Base-by-base conservation (phyloP, 805 yeast genomes). In the Ogataea pignaliae region DNA sequence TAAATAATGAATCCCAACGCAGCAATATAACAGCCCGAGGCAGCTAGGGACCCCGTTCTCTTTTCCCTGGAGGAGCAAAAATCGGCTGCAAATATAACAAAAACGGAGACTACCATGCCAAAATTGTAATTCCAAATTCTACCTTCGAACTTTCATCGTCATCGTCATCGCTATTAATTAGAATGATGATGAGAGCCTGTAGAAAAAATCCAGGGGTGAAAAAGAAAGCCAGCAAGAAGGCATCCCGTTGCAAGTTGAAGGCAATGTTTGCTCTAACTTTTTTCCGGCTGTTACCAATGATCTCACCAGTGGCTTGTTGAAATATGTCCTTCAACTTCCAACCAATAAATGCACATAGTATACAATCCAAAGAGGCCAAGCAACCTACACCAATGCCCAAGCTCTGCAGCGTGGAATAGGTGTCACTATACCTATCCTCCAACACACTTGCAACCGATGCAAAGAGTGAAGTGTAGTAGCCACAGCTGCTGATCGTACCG, bases 201-300 rank as follows among this genome's bases (percentile, higher is more conserved):
- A 71, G 58, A 3, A 74, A 69, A 56, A 70, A 73, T 1, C 70
- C 75, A 17, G 72, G 58, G 40, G 71, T 66, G 60, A 71, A 72
- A 57, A 71, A 72, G 13, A 56, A 53, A 35, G 59, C 59, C 34
- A 66, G 54, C 10, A 64, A 38, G 9, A 65, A 46, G 26, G 63
- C 53, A 32, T 59, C 46, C 34, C 70, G 50, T 55, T 72, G 75
- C 32, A 70, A 44, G 45, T 71, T 74, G 55, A 69, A 69, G 6
- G 58, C 37, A 15, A 54, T 52, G 47, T 68, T 65, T 55, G 66
- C 59, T n/a, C 56, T 53, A 44, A 61, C 59, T 41, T 66, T 56
- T n/a, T 48, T 55, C 9, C 59, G 40, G 36, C 66, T 66, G n/a
- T 66, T 71, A 10, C 76, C 76, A 36, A 71, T 62, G 37, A 60